Conservation (phyloP, 2,329 filamentous ascomycete genomes). For the Neopestalotiopsis sp. region DNA sequence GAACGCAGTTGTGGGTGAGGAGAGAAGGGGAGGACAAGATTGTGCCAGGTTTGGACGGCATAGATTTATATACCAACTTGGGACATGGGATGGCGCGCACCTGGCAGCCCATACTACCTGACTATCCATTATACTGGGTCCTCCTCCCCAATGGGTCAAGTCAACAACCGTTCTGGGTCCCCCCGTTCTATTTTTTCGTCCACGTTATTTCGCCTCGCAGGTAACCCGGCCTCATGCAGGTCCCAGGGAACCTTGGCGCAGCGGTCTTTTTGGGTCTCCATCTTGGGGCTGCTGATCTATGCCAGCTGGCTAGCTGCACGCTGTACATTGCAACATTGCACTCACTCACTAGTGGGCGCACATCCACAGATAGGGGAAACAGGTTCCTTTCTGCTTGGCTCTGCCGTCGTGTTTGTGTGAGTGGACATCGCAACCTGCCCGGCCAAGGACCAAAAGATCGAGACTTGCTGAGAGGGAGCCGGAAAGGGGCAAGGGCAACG, state of each 20-base stretch:
- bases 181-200: slow-evolving; percentile 18
- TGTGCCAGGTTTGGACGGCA: slow-evolving; percentile 42
- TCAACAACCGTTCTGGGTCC: slow-evolving; percentile 4
- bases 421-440: background rate
- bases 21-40: slow-evolving; percentile 40
- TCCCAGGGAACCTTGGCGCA: background rate
- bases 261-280: background rate
- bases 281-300: background rate
- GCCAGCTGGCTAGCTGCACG: background rate
- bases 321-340: background rate
- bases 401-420: background rate
- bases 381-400: slow-evolving; percentile 2
- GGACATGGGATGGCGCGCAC: slow-evolving; percentile 11
- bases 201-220: slow-evolving; percentile 33
- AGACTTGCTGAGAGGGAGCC: background rate
- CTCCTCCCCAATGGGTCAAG: background rate
- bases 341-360: background rate
- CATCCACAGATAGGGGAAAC: background rate
- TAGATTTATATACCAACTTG: slow-evolving; percentile 53
- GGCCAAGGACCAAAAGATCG: background rate
- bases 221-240: slow-evolving; percentile 24
- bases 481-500: slow-evolving; percentile 15
- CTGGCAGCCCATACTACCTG: no score
- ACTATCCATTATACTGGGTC: slow-evolving; percentile 18
- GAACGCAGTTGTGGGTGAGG: slow-evolving; percentile 57